A percentile compares a stretch with the other conserved stretches of the same genome.
These are phyloP conservation scores for Talaromyces wortmannii DNA, from an alignment of 495 filamentous ascomycete species.

Conservation along the genomic window DNA sequence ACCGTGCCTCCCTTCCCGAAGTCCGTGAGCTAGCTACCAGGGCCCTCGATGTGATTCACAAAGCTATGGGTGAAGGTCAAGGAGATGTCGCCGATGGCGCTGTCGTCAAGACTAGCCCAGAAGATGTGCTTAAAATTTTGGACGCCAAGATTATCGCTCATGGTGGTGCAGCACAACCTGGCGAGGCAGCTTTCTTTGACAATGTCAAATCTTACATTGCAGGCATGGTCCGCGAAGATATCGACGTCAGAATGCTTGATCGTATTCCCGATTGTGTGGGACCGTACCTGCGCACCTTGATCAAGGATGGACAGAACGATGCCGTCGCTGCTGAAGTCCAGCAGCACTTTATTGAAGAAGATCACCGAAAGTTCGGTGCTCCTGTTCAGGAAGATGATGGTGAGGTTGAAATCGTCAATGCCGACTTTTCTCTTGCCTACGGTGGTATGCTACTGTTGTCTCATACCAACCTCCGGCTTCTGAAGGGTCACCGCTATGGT, in stretches of 20 bases:
- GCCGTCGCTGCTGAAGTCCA: slow-evolving; percentile 60
- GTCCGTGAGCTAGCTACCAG: slow-evolving; percentile 85
- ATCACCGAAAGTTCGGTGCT: slow-evolving; percentile 78
- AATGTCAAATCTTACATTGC: slow-evolving; percentile 68
- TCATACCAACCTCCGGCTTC: slow-evolving; percentile 88
- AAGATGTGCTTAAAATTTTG: slow-evolving; percentile 70
- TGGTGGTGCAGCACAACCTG: slow-evolving; percentile 52
- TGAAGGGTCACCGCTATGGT: slow-evolving; percentile 96
- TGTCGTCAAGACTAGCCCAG: slow-evolving; percentile 61
- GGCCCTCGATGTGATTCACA: slow-evolving; percentile 81
- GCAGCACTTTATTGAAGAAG: slow-evolving; percentile 68
- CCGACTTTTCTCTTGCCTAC: slow-evolving; percentile 95
- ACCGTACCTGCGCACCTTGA: slow-evolving; percentile 70
- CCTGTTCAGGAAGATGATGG: slow-evolving; percentile 80
- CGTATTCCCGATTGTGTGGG: slow-evolving; percentile 59
- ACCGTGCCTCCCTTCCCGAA: slow-evolving; percentile 86
- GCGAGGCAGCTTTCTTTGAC: slow-evolving; percentile 56
- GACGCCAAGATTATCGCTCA: slow-evolving; percentile 66
- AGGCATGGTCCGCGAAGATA: slow-evolving; percentile 82
- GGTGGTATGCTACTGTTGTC: slow-evolving; percentile 97
- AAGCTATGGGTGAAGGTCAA: slow-evolving; percentile 77
- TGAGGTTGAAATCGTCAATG: slow-evolving; percentile 92
- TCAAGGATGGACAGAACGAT: slow-evolving; percentile 49
- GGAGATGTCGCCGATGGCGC: slow-evolving; percentile 47
- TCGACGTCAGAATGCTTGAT: slow-evolving; percentile 72